A percentile compares a stretch with the other conserved stretches of the same genome.
Evolutionary conservation across 192 early-diverging fungal genomes (phyloP).

Genomic region (Backusella sp.): DNA sequence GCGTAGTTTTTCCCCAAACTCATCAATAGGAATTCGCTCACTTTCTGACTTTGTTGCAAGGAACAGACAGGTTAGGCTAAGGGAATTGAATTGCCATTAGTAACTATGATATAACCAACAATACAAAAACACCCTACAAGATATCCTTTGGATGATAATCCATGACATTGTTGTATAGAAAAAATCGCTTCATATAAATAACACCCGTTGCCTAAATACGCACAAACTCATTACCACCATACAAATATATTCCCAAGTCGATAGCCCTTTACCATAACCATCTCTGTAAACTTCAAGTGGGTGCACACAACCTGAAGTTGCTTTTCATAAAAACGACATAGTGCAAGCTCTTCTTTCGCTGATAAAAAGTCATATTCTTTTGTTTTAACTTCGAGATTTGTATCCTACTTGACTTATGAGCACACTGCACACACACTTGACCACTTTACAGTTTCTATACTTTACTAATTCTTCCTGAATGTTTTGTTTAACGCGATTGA

Average conservation of each 20-base stretch:
- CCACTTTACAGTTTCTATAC: neutral
- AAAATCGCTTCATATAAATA: slow-evolving; percentile 82
- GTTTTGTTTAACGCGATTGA: slow-evolving; percentile 56
- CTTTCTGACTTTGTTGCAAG: slow-evolving; percentile 77
- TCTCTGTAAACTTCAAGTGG: slow-evolving; percentile 44
- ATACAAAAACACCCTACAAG: slow-evolving; percentile 41
- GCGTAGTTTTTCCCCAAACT: slow-evolving; percentile 56
- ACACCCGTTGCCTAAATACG: slow-evolving; percentile 69
- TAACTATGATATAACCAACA: neutral
- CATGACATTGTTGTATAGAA: slow-evolving; percentile 75
- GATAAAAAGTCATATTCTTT: slow-evolving; percentile 44
- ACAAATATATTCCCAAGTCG: neutral
- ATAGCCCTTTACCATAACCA: slow-evolving; percentile 35
- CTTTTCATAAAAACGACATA: slow-evolving; percentile 56
- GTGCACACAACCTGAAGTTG: slow-evolving; percentile 44
- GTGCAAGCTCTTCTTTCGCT: slow-evolving; percentile 49
- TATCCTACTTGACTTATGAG: neutral
- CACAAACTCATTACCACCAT: neutral
- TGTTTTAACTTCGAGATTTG: neutral
- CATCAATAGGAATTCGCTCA: slow-evolving; percentile 68
- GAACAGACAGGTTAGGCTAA: slow-evolving; percentile 69
- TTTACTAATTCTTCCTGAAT: slow-evolving; percentile 54
- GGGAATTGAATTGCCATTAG: neutral
- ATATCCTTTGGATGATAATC: slow-evolving; percentile 80
- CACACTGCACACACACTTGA: neutral